Evolutionary conservation across 2,329 filamentous ascomycete species (phyloP).

Genomic region (Amphichorda felina): DNA sequence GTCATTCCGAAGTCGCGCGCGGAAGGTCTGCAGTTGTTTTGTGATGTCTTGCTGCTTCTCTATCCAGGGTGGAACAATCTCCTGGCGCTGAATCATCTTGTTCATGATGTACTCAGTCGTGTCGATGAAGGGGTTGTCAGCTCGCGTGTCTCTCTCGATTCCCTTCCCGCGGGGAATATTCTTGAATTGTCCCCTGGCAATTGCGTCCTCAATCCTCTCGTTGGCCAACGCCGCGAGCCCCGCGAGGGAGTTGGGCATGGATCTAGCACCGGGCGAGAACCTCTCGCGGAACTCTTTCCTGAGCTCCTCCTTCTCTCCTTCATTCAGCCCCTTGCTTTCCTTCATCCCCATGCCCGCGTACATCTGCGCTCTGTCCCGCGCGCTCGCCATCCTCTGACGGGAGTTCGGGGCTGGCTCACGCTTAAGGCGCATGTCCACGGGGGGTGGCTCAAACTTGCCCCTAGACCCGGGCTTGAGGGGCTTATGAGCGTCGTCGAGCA

Average conservation of each 20-base stretch:
- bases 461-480: constrained; percentile 43
- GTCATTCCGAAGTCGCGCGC: constrained; percentile 62
- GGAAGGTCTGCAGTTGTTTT: constrained; percentile 57
- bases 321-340: constrained; percentile 41
- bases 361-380: constrained; percentile 41
- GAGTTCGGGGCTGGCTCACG: constrained; percentile 23
- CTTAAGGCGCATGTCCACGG: constrained; percentile 40
- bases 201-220: constrained; percentile 85
- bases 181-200: constrained; percentile 78
- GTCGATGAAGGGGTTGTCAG: constrained; percentile 81
- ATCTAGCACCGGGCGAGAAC: constrained; percentile 60
- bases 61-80: constrained; percentile 95
- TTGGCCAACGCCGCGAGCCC: constrained; percentile 79
- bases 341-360: neutral
- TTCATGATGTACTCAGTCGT: constrained; percentile 98
- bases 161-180: constrained; percentile 70
- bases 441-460: constrained; percentile 30
- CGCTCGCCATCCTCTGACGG: constrained; percentile 36
- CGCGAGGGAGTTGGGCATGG: constrained; percentile 64
- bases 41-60: constrained; percentile 92
- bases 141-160: constrained; percentile 70
- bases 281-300: constrained; percentile 67
- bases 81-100: constrained; percentile 93
- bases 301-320: constrained; percentile 61
- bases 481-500: constrained; percentile 71